These are phyloP conservation scores for Cryptococcus sp. DNA, from an alignment of 1,284 basidiomycete genomes.

Conservation along the genomic window DNA sequence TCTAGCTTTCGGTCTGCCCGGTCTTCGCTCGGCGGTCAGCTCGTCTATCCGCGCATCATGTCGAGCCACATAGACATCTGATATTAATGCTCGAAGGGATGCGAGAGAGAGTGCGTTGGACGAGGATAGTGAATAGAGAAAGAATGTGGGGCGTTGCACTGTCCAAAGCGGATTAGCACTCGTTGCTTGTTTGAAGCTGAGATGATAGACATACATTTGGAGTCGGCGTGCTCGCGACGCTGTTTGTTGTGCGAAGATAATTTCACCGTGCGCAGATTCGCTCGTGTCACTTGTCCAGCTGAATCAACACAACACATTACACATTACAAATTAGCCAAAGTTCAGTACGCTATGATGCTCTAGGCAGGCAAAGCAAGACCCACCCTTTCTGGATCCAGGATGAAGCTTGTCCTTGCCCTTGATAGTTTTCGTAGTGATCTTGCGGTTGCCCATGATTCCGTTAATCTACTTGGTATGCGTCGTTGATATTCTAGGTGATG, in stretches of 20 bases:
- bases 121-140: slow-evolving; percentile 65
- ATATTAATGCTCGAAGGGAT: slow-evolving; percentile 68
- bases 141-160: slow-evolving; percentile 77
- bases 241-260: slow-evolving; percentile 59
- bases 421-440: slow-evolving; percentile 52
- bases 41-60: slow-evolving; percentile 69
- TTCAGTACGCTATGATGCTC: neutral
- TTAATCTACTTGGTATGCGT: neutral
- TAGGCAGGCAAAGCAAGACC: neutral
- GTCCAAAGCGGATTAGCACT: neutral
- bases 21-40: slow-evolving; percentile 66
- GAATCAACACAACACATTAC: neutral
- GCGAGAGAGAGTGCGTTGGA: slow-evolving; percentile 66
- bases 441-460: slow-evolving; percentile 49
- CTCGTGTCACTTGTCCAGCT: slow-evolving; percentile 74
- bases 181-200: slow-evolving; percentile 2
- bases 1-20: slow-evolving; percentile 74
- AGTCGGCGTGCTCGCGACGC: slow-evolving; percentile 56
- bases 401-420: slow-evolving; percentile 52
- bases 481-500: neutral
- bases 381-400: slow-evolving; percentile 53
- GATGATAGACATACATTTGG: slow-evolving; percentile 36
- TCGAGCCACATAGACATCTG: slow-evolving; percentile 71
- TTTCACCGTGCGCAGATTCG: slow-evolving; percentile 70
- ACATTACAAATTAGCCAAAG: neutral